These are phyloP conservation scores for Rubus parviflorus DNA, from an alignment of 306 rosid species.

Conservation along the genomic window DNA sequence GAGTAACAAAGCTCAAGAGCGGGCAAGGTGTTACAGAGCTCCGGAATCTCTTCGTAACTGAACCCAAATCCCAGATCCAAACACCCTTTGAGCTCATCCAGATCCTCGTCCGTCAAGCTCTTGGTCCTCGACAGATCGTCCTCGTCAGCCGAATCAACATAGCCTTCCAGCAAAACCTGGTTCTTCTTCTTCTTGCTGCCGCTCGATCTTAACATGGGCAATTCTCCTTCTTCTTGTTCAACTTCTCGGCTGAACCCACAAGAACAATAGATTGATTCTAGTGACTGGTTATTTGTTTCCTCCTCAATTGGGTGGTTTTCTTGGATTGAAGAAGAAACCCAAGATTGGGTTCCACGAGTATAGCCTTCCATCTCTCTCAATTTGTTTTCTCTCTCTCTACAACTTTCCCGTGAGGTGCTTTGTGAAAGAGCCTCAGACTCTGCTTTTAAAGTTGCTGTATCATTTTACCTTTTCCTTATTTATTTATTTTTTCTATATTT, in stretches of 20 bases:
- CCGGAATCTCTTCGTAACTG: slow-evolving; percentile 84
- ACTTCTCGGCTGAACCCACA: slow-evolving; percentile 4
- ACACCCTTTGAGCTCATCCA: slow-evolving; percentile 80
- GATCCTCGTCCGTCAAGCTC: slow-evolving; percentile 83
- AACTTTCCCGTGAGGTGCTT: not conserved
- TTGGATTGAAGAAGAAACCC: slow-evolving; percentile 22
- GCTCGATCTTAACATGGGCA: slow-evolving; percentile 14
- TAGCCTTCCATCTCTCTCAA: slow-evolving; percentile 21
- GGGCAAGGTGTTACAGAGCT: slow-evolving; percentile 83
- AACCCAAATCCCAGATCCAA: slow-evolving; percentile 89
- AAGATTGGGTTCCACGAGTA: slow-evolving; percentile 26
- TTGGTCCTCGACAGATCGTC: slow-evolving; percentile 60
- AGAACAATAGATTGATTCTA: not conserved
- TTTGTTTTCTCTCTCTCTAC: slow-evolving; percentile 8
- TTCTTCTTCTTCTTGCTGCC: slow-evolving; percentile 43
- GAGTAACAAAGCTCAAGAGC: slow-evolving; percentile 85
- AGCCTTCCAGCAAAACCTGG: slow-evolving; percentile 65
- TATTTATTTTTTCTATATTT: too few relatives aligned
- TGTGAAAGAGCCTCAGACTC: not conserved
- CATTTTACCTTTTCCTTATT: too few relatives aligned
- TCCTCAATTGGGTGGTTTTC: slow-evolving; percentile 20
- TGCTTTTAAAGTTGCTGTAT: too few relatives aligned
- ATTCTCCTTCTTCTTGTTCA: slow-evolving; percentile 1
- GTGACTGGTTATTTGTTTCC: not conserved
- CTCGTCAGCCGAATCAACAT: slow-evolving; percentile 50